Conservation (phyloP, 2,329 filamentous ascomycete genomes). For the Daldinia eschscholtzii region DNA sequence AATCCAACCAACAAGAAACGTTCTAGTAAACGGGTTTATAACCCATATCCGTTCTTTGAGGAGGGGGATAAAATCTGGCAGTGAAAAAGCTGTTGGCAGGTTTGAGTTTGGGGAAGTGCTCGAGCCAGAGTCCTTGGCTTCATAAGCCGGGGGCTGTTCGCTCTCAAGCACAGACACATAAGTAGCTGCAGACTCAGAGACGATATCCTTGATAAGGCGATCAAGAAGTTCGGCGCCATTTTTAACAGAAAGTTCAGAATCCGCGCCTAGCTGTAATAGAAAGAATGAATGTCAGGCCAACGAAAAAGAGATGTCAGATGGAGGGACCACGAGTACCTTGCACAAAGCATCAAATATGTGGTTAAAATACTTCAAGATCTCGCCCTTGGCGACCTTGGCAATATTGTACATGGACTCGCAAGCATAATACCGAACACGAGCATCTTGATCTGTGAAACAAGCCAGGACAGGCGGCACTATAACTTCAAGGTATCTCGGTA, state of each 20-base stretch:
- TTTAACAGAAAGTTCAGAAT: conserved; percentile 96
- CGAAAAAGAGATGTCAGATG: not conserved
- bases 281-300: conserved; percentile 13
- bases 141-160: conserved; percentile 59
- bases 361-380: conserved; percentile 97
- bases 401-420: conserved; percentile 99
- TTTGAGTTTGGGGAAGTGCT: conserved; percentile 57
- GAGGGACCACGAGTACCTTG: conserved; percentile 72
- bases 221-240: conserved; percentile 97
- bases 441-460: conserved; percentile 98
- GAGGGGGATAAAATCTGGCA: conserved; percentile 90
- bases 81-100: conserved; percentile 88
- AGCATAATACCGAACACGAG: conserved; percentile 95
- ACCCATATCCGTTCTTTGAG: conserved; percentile 95
- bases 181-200: conserved; percentile 92
- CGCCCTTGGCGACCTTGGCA: conserved; percentile 97
- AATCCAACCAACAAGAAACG: conserved; percentile 96
- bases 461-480: conserved; percentile 97
- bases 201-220: conserved; percentile 94
- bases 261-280: conserved; percentile 81
- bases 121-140: conserved; percentile 59
- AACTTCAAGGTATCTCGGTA: conserved; percentile 89
- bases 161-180: conserved; percentile 89
- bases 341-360: conserved; percentile 97
- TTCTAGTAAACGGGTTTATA: conserved; percentile 92